Percentiles rank a stretch among this genome's conserved stretches.
These are phyloP conservation scores for Penicillium flavigenum DNA, from an alignment of 495 filamentous ascomycete genomes.

Conservation along the genomic window DNA sequence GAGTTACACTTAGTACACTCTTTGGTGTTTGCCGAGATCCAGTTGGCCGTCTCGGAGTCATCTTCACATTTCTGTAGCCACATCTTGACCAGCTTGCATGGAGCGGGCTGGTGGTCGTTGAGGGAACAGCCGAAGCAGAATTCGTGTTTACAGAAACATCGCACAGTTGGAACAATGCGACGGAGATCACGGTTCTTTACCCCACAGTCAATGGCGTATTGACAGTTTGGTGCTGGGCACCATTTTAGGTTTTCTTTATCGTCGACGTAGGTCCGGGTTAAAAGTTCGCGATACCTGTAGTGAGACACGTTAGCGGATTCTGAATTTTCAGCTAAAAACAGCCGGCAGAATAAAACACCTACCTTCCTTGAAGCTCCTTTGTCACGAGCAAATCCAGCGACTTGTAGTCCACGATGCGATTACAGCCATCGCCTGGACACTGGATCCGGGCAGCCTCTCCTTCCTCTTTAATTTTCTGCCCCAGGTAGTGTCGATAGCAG, in stretches of 20 bases:
- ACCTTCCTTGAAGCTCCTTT: slow-evolving; percentile 67
- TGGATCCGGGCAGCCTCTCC: slow-evolving; percentile 93
- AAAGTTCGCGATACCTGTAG: slow-evolving; percentile 73
- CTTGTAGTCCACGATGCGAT: slow-evolving; percentile 86
- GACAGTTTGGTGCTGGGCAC: slow-evolving; percentile 95
- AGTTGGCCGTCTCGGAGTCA: slow-evolving; percentile 97
- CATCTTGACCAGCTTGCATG: slow-evolving; percentile 86
- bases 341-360: slow-evolving; percentile 5
- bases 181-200: slow-evolving; percentile 82
- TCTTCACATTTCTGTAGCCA: slow-evolving; percentile 99
- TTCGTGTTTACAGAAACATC: slow-evolving; percentile 75
- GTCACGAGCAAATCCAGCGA: slow-evolving; percentile 82
- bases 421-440: slow-evolving; percentile 84
- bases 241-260: slow-evolving; percentile 93
- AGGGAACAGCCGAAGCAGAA: slow-evolving; percentile 98
- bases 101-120: slow-evolving; percentile 89
- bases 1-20: slow-evolving; percentile 95
- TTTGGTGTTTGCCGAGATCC: slow-evolving; percentile 99
- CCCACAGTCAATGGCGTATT: slow-evolving; percentile 83
- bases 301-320: slow-evolving; percentile 14
- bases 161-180: slow-evolving; percentile 84
- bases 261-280: slow-evolving; percentile 94
- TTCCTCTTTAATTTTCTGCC: slow-evolving; percentile 89
- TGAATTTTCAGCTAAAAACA: neutral
- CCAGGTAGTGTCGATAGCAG: slow-evolving; percentile 88